Evolutionary conservation across 768 basidiomycete species (phyloP), one percentile per base, ranked within the genome.

Genomic region (Lactarius pseudohatsudake): DNA sequence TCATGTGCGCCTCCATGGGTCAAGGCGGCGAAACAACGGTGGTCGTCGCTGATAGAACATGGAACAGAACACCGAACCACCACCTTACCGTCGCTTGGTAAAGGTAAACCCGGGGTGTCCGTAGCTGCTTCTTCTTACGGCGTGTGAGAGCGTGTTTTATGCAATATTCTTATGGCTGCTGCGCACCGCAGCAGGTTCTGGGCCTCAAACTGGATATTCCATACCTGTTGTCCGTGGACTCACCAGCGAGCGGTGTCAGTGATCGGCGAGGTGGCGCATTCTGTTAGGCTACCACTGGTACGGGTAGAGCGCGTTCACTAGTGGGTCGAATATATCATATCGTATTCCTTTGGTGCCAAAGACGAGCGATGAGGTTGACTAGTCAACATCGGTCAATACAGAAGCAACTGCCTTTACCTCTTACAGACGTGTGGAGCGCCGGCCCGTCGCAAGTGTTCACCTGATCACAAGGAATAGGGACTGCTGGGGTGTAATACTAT

Each of bases 281-380:
- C 82, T 82, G 32, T 81, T 82, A 18, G 76, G 79, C 15, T 75
- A 74, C 15, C 22, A 34, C 45, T 79, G 74, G 45, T 22, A 47
- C n/a, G 45, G 5, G 64, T 79, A 66, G 79, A 81, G 64, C 82
- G 79, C 16, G 76, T 69, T 0, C 84, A 85, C 9, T 82, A 84
- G 64, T 86, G 84, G 41, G 0, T 86, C 85, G 4, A 78, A 67
- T 2, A 86, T 71, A 69, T 81, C 2, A 86, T 71, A 69, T 81
- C 78, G 72, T 80, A 86, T 15, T 74, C 5, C 9, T 15, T 55
- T 18, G 66, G 85, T 77, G 0, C 74, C 41, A 64, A 36, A 86
- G 73, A 26, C 78, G 64, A 0, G 66, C 57, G 36, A 87, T 40
- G 57, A 61, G 43, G 56, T 68, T 61, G 34, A 16, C 57, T 18